These are phyloP conservation scores for Mortierella claussenii DNA, from an alignment of 192 early-diverging fungal species.

Conservation along the genomic window DNA sequence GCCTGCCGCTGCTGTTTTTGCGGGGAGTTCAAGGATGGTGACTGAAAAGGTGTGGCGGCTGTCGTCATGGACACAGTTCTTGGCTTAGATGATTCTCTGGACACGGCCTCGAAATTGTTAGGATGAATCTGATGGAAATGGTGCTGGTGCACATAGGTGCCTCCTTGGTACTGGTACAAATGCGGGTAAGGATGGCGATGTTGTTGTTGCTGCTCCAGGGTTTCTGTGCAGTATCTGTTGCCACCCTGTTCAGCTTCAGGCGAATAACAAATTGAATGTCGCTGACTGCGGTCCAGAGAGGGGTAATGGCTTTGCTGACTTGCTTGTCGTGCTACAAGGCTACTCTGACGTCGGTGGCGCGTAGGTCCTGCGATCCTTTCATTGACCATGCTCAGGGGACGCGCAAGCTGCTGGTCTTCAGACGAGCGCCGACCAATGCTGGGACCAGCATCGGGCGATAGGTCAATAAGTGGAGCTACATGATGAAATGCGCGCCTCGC, in stretches of 20 bases:
- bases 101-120: too few species aligned
- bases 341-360: conserved; percentile 35
- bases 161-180: background rate
- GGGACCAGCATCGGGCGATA: conserved; percentile 5
- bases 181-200: too few species aligned
- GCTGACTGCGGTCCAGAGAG: conserved; percentile 14
- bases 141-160: conserved; percentile 1
- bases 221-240: background rate
- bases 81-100: too few species aligned
- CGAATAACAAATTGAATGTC: conserved; percentile 9
- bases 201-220: too few species aligned
- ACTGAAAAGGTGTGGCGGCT: background rate
- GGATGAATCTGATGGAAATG: background rate
- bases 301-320: conserved; percentile 30
- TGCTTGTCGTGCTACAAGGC: conserved; percentile 23
- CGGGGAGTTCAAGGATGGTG: too few species aligned
- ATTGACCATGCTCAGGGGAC: background rate
- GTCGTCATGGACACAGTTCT: conserved; percentile 8
- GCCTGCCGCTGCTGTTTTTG: background rate
- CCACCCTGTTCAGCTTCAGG: conserved; percentile 14
- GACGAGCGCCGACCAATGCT: conserved; percentile 11
- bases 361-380: conserved; percentile 11
- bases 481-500: background rate
- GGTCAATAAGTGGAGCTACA: conserved; percentile 5
- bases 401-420: conserved; percentile 11